Conservation (phyloP, 2,329 filamentous ascomycete species). For the Albifimbria verrucaria region DNA sequence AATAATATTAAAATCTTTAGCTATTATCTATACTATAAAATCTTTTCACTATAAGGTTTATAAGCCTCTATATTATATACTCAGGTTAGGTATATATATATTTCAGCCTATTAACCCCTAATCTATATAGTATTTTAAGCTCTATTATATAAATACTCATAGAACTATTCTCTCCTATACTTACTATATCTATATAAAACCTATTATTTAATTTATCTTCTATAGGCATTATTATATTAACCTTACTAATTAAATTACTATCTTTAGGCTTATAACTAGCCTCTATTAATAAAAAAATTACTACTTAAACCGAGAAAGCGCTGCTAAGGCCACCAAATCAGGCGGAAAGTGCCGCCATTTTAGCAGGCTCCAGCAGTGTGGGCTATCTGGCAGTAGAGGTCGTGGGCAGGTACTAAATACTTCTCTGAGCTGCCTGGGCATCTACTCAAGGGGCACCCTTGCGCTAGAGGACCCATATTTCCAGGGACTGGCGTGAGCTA, state of each 20-base stretch:
- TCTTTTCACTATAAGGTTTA: not conserved
- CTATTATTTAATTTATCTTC: not conserved
- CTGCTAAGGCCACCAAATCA: constrained; percentile 8
- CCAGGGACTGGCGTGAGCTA: not conserved
- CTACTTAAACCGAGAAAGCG: constrained; percentile 10
- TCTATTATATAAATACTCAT: not conserved
- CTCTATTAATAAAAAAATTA: constrained; percentile 1
- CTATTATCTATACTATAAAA: not conserved
- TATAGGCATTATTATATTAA: not conserved
- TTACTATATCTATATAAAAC: not conserved
- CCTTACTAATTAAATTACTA: constrained; percentile 4
- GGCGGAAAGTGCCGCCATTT: constrained; percentile 10
- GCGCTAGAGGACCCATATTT: not conserved
- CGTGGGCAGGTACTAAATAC: constrained; percentile 3
- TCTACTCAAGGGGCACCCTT: not conserved
- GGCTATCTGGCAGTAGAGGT: constrained; percentile 2
- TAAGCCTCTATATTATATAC: not conserved
- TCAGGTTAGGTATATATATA: not conserved
- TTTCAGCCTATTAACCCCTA: not conserved
- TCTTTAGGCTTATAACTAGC: not conserved
- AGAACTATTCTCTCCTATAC: not conserved
- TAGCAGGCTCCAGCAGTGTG: constrained; percentile 3
- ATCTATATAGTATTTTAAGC: not conserved
- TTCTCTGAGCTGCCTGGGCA: not conserved
- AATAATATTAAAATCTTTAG: not conserved